Base-by-base conservation (phyloP, 805 yeast genomes). In the Starmerella floricola region DNA sequence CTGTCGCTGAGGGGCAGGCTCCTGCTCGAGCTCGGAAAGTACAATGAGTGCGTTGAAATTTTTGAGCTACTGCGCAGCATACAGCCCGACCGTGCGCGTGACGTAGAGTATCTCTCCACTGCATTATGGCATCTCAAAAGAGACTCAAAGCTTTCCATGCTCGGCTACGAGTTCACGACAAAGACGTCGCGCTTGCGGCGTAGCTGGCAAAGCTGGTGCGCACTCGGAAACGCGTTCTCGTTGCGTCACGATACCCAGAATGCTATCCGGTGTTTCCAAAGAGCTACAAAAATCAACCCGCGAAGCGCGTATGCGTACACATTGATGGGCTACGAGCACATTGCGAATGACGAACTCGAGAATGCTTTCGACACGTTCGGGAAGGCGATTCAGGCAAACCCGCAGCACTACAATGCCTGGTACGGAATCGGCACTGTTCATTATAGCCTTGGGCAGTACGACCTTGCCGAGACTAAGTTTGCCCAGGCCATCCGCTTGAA, bases 391-490 rank as follows among this genome's bases (percentile, higher is more conserved):
- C 64, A 79, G 19, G 69, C 78, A 32, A 94, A 88, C 55, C 70
- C 78, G 36, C 68, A 86, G 44, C 95, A 85, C 58, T 91, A 87
- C 61, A 91, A 88, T 61, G 96, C 97, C 0, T 76, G 87, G 55
- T 91, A 91, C 56, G 98, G 98, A 21, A 73, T 91, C 43, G 98
- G 97, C 6, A 85, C 86, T 88, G 93, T 86, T 23, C 80, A 78
- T 58, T 71, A 85, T 59, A 83, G 85, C 55, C 63, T 86, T 40
- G 97, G 96, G 4, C 86, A 84, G 53, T 76, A 76, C 55, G 75
- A 73, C 34, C 76, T 76, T 53, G 95, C 97, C 1, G 87, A 85
- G 54, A 74, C 76, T 48, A 93, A 85, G 60, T 85, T 88, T 64
- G 67, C 85, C 41, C 83, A 80, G 55, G 97, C 97, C 0, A 74